Conservation (phyloP, 352 stramenopile species). For the Globisporangium middletonii region DNA sequence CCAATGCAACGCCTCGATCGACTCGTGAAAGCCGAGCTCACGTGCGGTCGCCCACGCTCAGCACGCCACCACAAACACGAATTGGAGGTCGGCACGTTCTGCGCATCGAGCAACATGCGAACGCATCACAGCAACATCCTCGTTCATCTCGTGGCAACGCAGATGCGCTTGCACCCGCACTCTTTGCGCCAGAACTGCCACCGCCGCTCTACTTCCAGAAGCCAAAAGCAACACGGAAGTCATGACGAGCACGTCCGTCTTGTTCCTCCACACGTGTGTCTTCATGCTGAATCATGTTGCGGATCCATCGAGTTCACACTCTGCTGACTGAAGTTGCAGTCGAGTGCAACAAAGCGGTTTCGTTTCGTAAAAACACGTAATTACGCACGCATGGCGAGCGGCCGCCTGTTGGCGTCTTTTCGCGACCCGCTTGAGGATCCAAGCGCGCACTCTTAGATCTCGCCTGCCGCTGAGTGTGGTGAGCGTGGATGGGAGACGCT, state of each 20-base stretch:
- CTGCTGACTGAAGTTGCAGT: no score
- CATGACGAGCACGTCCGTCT: neutral
- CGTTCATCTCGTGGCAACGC: no score
- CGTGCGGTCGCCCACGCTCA: no score
- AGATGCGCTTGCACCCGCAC: neutral
- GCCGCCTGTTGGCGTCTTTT: neutral
- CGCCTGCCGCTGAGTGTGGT: neutral
- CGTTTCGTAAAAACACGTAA: neutral
- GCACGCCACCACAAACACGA: no score
- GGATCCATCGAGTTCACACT: no score
- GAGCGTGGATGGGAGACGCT: no score
- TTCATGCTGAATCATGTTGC: no score
- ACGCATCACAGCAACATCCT: no score
- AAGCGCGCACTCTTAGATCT: constrained; percentile 2
- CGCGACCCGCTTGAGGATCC: neutral
- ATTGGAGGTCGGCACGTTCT: no score
- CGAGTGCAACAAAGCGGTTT: neutral
- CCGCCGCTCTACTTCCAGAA: constrained; percentile 49
- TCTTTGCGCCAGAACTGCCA: constrained; percentile 18
- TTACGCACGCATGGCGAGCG: neutral
- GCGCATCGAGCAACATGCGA: no score
- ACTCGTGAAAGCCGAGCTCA: no score
- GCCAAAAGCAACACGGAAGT: constrained; percentile 9
- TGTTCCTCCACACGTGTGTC: neutral
- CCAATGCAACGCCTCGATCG: no score